These are phyloP conservation scores for Reticulascus tulasneorum DNA, from an alignment of 2,329 filamentous ascomycete genomes.

Conservation along the genomic window DNA sequence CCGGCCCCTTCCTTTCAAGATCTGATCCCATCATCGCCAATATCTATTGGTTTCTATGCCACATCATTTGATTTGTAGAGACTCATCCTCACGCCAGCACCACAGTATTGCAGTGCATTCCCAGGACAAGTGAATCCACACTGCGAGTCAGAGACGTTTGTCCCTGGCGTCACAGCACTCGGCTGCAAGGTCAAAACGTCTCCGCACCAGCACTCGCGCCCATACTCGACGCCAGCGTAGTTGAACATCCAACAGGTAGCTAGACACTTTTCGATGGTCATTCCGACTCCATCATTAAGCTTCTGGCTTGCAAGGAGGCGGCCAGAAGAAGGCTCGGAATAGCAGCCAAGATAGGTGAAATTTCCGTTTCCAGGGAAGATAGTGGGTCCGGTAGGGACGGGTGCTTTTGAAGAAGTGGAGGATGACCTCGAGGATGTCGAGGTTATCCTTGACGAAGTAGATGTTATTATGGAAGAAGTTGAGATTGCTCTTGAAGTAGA, in stretches of 20 bases:
- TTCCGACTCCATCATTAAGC: constrained; percentile 20
- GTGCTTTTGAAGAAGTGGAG: constrained; percentile 4
- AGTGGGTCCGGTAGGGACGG: constrained; percentile 21
- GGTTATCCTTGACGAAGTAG: no score
- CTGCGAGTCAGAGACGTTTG: constrained; percentile 9
- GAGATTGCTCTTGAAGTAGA: background rate
- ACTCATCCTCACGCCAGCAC: constrained; percentile 23
- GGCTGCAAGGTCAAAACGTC: constrained; percentile 19
- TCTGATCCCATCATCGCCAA: no score
- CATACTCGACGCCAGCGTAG: constrained; percentile 17
- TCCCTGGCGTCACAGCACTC: constrained; percentile 10
- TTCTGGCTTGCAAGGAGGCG: constrained; percentile 25
- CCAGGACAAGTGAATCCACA: constrained; percentile 15
- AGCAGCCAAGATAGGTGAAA: constrained; percentile 33
- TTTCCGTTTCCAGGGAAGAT: constrained; percentile 29
- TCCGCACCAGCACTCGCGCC: constrained; percentile 18
- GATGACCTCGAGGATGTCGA: background rate
- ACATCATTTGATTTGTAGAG: no score
- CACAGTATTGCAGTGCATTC: constrained; percentile 12
- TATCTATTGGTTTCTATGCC: no score
- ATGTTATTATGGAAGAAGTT: background rate
- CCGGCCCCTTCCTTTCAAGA: no score
- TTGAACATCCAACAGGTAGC: constrained; percentile 11
- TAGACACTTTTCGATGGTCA: constrained; percentile 16
- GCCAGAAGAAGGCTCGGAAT: constrained; percentile 26